Percentiles rank a stretch among this genome's conserved stretches.
Conservation (phyloP, 257 asterid genomes). For the Orobanche coerulescens region DNA sequence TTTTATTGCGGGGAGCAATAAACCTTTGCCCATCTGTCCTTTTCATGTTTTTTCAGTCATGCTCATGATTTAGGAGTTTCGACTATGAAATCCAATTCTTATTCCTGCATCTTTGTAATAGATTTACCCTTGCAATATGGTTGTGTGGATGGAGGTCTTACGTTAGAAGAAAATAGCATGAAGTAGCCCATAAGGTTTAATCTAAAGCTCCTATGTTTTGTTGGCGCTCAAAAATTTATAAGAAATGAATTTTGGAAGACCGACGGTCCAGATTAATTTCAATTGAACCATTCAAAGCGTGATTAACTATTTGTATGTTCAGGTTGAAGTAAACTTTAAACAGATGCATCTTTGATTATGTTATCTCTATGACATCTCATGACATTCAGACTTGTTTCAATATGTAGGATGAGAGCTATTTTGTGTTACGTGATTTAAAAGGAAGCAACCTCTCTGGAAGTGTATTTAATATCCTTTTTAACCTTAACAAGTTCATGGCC, state of each 20-base stretch:
- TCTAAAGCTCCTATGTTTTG: conserved; percentile 13
- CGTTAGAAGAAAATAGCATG: neutral
- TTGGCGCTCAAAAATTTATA: neutral
- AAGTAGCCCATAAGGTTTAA: conserved; percentile 1
- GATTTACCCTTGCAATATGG: neutral
- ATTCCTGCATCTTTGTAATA: neutral
- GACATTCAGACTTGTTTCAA: conserved; percentile 18
- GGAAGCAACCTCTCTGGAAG: conserved; percentile 90
- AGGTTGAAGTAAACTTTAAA: neutral
- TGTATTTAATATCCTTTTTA: conserved; percentile 85
- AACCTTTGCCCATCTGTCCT: conserved; percentile 17
- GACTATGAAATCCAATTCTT: neutral
- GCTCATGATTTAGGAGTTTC: neutral
- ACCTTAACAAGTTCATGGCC: conserved; percentile 98
- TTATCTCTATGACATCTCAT: conserved; percentile 15
- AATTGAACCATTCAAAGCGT: conserved; percentile 15
- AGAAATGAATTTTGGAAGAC: neutral
- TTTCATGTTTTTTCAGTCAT: conserved; percentile 15
- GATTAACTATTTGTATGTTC: conserved; percentile 3
- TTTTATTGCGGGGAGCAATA: conserved; percentile 6
- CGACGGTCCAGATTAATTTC: conserved; percentile 15
- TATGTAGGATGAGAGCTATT: conserved; percentile 80
- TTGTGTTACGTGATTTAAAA: conserved; percentile 73
- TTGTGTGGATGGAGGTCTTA: conserved; percentile 11
- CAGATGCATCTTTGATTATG: conserved; percentile 5